Evolutionary conservation across 306 rosid species (phyloP).

Genomic region (Begonia loranthoides): DNA sequence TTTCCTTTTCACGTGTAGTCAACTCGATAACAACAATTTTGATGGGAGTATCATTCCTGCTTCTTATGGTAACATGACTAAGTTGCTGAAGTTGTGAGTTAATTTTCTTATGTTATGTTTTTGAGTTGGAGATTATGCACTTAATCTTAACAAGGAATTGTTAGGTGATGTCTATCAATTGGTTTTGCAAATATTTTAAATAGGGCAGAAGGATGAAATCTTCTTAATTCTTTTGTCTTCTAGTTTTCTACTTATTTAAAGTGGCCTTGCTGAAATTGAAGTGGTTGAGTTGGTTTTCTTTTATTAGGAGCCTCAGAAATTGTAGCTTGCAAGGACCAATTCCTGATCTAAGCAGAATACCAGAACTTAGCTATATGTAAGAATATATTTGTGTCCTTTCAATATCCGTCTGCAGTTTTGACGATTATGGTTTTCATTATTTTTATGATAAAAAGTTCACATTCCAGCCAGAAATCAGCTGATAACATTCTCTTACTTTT

Average conservation of each 20-base stretch:
- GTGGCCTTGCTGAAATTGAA: neutral
- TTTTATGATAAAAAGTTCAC: neutral
- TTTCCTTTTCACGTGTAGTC: slow-evolving; percentile 15
- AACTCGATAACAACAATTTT: slow-evolving; percentile 37
- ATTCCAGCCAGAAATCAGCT: slow-evolving; percentile 1
- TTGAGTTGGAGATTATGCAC: neutral
- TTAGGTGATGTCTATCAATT: neutral
- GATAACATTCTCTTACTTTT: slow-evolving; percentile 6
- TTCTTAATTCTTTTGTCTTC: neutral
- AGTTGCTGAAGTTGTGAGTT: slow-evolving; percentile 34
- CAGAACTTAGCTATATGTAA: slow-evolving; percentile 49
- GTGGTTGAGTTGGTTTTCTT: neutral
- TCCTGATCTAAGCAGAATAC: slow-evolving; percentile 67
- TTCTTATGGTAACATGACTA: slow-evolving; percentile 23
- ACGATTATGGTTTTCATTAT: neutral
- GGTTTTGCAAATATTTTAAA: no score
- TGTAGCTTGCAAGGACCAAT: slow-evolving; percentile 73
- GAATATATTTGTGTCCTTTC: slow-evolving; percentile 16
- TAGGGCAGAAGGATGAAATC: neutral
- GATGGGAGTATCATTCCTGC: slow-evolving; percentile 25
- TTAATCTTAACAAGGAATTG: neutral
- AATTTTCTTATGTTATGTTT: slow-evolving; percentile 5
- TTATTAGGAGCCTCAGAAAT: slow-evolving; percentile 72
- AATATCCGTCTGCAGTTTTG: neutral
- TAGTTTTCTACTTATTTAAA: neutral